phyloP scores from a whole-genome alignment of 2,329 filamentous ascomycete species.

The Rhexocercosporidium sp. region DNA sequence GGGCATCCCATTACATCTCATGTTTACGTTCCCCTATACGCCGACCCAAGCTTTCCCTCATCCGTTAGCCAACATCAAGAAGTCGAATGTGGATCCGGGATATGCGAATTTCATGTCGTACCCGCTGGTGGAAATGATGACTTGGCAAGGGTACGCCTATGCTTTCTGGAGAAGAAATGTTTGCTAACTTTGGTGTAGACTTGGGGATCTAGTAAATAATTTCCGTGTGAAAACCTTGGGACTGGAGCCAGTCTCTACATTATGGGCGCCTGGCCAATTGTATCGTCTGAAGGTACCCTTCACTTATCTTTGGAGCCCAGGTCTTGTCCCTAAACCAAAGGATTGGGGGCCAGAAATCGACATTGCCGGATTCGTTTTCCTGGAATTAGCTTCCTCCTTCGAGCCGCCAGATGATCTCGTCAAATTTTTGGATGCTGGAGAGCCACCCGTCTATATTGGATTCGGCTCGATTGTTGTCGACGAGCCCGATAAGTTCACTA shows the following conservation, averaged over 20 bases:
- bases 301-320: constrained; percentile 75
- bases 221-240: constrained; percentile 73
- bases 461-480: constrained; percentile 80
- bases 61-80: constrained; percentile 76
- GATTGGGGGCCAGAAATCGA: constrained; percentile 75
- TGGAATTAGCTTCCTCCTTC: constrained; percentile 69
- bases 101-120: constrained; percentile 85
- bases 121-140: constrained; percentile 82
- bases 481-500: constrained; percentile 69
- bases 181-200: constrained; percentile 35
- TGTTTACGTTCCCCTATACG: constrained; percentile 88
- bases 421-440: constrained; percentile 60
- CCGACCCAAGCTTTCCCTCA: constrained; percentile 75
- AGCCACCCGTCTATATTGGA: constrained; percentile 73
- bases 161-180: background rate
- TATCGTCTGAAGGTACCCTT: constrained; percentile 77
- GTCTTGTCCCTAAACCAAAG: constrained; percentile 67
- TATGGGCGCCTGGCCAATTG: constrained; percentile 77
- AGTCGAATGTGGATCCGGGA: constrained; percentile 71
- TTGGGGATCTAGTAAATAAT: constrained; percentile 78
- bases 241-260: constrained; percentile 74
- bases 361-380: constrained; percentile 79
- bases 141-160: constrained; percentile 77
- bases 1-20: constrained; percentile 78
- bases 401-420: constrained; percentile 60